phyloP scores from a whole-genome alignment of 441 rosid genomes.

The Eutrema salsugineum region DNA sequence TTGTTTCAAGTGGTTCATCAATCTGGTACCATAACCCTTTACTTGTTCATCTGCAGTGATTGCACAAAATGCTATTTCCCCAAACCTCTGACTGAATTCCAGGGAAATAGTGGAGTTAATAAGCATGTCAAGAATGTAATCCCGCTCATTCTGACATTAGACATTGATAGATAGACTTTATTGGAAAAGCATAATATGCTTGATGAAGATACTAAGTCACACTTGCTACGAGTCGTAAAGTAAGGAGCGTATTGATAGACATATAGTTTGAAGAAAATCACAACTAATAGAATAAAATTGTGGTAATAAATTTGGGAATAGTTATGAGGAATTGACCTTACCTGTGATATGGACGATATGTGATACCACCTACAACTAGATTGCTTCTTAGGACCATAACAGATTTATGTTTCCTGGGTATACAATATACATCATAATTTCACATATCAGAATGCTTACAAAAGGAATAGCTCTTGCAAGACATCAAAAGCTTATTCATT shows the following conservation, averaged over 20 bases:
- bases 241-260: background rate
- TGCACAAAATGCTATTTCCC: conserved; percentile 99
- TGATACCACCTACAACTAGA: conserved; percentile 96
- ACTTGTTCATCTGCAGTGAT: conserved; percentile 99
- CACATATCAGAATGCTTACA: conserved; percentile 9
- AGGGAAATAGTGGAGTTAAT: conserved; percentile 25
- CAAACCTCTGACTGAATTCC: conserved; percentile 82
- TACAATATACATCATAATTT: conserved; percentile 19
- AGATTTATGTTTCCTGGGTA: conserved; percentile 87
- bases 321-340: conserved; percentile 23
- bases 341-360: conserved; percentile 97
- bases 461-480: background rate
- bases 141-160: background rate
- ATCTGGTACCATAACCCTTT: conserved; percentile 98
- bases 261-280: background rate
- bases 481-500: background rate
- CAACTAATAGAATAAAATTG: background rate
- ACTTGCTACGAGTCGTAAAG: background rate
- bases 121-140: conserved; percentile 2
- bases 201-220: background rate
- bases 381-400: conserved; percentile 92
- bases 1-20: conserved; percentile 99
- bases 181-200: background rate
- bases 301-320: background rate
- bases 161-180: background rate